Evolutionary conservation across 2,329 filamentous ascomycete genomes (phyloP), one percentile per base, ranked within the genome.

Genomic region (Whalleya microplaca): DNA sequence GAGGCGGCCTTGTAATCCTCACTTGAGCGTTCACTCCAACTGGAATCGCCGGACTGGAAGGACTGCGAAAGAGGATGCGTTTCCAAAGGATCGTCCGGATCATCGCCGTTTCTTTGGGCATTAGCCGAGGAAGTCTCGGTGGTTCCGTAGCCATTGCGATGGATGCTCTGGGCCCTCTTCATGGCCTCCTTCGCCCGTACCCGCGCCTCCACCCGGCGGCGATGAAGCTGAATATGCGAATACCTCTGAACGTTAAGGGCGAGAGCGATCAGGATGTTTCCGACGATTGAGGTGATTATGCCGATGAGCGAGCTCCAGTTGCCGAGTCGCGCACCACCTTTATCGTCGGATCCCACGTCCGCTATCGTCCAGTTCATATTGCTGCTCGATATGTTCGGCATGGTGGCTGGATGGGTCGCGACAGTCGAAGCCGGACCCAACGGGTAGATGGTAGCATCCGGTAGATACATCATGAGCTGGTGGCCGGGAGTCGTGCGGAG

Each of bases 161-260:
- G 64, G 5, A 61, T 63, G 29, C 68, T 71, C 61, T 73, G 74
- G 7, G 73, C 71, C 42, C 77, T 78, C 64, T 80, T 83, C 66
- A 81, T 68, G n/a, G 81, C 79, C 48, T 81, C 77, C 62, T 78
- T 82, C 43, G 82, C 80, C 45, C 79, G 80, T 58, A 81, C 78
- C 49, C 83, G 81, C 45, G 81, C 77, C 59, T 84, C 81, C 45
- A 83, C 80, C 64, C 83, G 85, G 71, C 93, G 87, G 65, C 87
- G 83, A 60, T 91, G 86, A 59, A 99, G 82, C 54, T 89, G 85
- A 55, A 95, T 91, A 71, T 99, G 95, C 32, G 95, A 94, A 72
- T 98, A 98, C 63, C 95, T 87, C 75, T 99, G 95, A 48, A 96
- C 94, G 71, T 99, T 99, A 59, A 99, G 84, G 12, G 95, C 95